Conservation (phyloP, 23 red algal genomes). For the Rhodosorus marinus region DNA sequence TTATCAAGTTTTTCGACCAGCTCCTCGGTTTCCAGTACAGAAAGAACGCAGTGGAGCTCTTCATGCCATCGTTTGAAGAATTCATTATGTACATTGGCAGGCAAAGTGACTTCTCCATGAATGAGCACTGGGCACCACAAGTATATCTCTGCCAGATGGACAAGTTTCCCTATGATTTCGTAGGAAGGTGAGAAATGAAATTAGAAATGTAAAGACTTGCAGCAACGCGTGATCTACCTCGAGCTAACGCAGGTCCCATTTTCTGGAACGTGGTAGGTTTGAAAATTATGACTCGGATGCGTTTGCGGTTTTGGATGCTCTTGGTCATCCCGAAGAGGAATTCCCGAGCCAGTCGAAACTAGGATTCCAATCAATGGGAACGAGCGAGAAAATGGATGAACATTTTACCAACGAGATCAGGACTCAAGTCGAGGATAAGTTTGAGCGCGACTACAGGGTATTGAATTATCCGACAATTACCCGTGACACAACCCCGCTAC, state of each 20-base stretch:
- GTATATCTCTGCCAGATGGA: slow-evolving; percentile 38
- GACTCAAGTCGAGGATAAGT: no score
- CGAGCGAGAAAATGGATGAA: no score
- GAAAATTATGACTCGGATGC: no score
- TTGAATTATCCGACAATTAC: no score
- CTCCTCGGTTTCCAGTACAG: slow-evolving; percentile 26
- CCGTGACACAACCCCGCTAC: no score
- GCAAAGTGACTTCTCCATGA: slow-evolving; percentile 23
- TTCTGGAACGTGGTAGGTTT: no score
- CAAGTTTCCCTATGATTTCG: slow-evolving; percentile 63
- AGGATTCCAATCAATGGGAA: no score
- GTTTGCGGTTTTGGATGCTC: neutral
- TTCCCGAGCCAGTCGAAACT: neutral
- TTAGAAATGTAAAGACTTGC: no score
- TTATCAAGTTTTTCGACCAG: slow-evolving; percentile 39
- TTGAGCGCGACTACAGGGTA: no score
- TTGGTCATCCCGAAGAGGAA: neutral
- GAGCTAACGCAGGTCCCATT: no score
- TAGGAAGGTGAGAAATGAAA: slow-evolving; percentile 50
- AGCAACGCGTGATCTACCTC: no score
- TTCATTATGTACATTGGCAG: slow-evolving; percentile 43
- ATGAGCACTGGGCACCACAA: slow-evolving; percentile 78
- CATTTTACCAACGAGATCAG: no score
- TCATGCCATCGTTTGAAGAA: slow-evolving; percentile 11
- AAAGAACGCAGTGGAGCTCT: neutral